Conservation (phyloP, 208 protist genomes). For the Leptomonas pyrrhocoris region DNA sequence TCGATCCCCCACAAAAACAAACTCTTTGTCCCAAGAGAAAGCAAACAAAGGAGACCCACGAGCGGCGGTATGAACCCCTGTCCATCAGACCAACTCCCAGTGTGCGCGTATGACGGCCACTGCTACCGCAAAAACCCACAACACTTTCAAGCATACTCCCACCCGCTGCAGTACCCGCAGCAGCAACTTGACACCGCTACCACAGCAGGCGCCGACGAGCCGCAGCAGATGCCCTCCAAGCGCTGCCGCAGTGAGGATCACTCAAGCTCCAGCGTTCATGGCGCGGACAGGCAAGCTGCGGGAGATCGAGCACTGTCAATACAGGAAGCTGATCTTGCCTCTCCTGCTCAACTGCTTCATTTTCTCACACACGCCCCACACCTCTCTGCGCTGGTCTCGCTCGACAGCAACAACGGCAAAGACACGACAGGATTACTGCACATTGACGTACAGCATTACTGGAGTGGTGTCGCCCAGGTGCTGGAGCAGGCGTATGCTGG, state of each 20-base stretch:
- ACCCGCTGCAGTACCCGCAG: conserved; percentile 33
- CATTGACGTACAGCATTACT: conserved; percentile 1
- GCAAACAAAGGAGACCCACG: not conserved
- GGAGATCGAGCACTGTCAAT: not conserved
- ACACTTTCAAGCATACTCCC: conserved; percentile 34
- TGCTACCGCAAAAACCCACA: conserved; percentile 50
- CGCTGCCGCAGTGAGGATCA: not conserved
- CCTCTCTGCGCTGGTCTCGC: not conserved
- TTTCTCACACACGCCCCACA: conserved; percentile 9
- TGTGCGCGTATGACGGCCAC: conserved; percentile 41
- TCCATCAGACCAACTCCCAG: not conserved
- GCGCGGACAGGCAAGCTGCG: not conserved
- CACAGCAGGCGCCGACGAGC: not conserved
- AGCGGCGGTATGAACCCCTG: not conserved
- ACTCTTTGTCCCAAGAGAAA: not conserved
- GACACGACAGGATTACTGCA: not conserved
- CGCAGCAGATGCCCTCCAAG: not conserved
- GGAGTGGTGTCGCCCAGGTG: conserved; percentile 2
- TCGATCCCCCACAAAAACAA: too few species aligned
- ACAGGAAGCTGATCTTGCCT: conserved; percentile 1
- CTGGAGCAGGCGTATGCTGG: conserved; percentile 16
- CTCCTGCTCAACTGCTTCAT: conserved; percentile 2
- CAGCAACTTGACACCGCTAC: not conserved
- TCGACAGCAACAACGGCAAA: not conserved
- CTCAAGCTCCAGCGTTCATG: not conserved